Evolutionary conservation across 257 asterid species (phyloP).

Genomic region (Voacanga thouarsii): DNA sequence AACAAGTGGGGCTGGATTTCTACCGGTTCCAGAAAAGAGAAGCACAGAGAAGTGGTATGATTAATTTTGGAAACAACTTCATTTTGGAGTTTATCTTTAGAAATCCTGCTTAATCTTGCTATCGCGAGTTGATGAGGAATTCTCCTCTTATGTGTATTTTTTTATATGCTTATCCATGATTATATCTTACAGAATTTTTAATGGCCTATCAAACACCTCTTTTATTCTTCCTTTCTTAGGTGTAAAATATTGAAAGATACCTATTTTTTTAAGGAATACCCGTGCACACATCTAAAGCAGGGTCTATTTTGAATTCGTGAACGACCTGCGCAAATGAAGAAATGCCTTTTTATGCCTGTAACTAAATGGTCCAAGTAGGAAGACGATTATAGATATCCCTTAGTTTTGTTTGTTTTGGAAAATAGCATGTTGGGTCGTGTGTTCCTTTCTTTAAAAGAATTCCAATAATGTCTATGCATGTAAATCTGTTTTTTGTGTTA

Average conservation of each 20-base stretch:
- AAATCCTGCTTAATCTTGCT: not conserved
- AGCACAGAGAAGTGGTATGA: slow-evolving; percentile 77
- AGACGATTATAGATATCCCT: not conserved
- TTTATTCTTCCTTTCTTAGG: not conserved
- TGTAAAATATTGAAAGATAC: not conserved
- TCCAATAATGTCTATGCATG: too few species aligned
- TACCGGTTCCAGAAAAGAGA: slow-evolving; percentile 85
- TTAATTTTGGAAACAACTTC: not conserved
- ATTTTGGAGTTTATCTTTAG: not conserved
- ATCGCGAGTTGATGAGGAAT: not conserved
- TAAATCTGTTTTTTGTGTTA: not conserved
- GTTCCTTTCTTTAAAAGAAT: not conserved
- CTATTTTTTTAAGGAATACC: not conserved
- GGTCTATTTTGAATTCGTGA: not conserved
- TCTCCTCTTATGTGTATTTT: not conserved
- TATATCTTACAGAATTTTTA: not conserved
- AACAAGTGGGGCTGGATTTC: slow-evolving; percentile 66
- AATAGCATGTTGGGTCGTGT: not conserved
- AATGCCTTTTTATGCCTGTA: not conserved
- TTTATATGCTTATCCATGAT: not conserved
- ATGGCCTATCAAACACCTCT: not conserved
- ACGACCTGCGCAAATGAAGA: not conserved
- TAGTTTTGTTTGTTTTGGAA: not conserved
- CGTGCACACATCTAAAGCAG: not conserved
- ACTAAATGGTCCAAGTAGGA: not conserved